Base-by-base conservation (phyloP, 108 stramenopile genomes). In the Nitzschia putrida region DNA sequence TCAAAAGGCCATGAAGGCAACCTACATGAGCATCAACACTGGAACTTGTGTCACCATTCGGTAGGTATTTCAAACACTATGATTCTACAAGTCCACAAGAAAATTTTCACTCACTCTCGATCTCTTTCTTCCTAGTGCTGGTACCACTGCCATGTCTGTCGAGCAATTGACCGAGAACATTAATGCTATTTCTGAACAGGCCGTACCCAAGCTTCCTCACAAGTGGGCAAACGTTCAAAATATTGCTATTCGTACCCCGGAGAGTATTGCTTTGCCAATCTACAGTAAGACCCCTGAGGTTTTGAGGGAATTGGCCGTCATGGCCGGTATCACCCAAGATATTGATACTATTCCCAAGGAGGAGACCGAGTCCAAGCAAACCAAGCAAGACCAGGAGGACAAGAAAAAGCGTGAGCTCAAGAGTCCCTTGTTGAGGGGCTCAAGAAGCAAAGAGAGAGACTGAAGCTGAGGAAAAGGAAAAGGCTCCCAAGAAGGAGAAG, bases 171-270 rank as follows among this genome's bases (percentile, higher is more conserved):
- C 73, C 37, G 93, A 80, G 25, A 97, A 97, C 69, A 76, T 92
- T 53, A 13, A 70, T 26, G 80, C 90, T 14, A 84, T 95, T 40
- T 70, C 84, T 8, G 44, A 61, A 0, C 53, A 73, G 18, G 87
- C 78, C 3, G 86, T 83, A 0, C 71, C 70, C 0, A 91, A 91
- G 53, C 78, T 96, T 6, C 97, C 94, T 34, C 78, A 85, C 13
- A 85, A 87, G 63, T 97, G 97, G 97, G 80, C 86, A 47, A 96
- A 96, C 69, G 74, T 97, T 24, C 85, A 83, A 58, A 74, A 85
- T 22, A 93, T 97, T 69, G 64, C 78, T 18, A 80, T 97, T 72
- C 96, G 93, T 73, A 88, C 91, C 2, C 73, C 91, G 6, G 40
- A 81, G 8, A 89, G 88, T 55, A 79, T 88, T 12, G 73, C 91